Evolutionary conservation across 371 early-diverging fungal genomes (phyloP), one percentile per base, ranked within the genome.

Genomic region (Conidiobolus incongruus): DNA sequence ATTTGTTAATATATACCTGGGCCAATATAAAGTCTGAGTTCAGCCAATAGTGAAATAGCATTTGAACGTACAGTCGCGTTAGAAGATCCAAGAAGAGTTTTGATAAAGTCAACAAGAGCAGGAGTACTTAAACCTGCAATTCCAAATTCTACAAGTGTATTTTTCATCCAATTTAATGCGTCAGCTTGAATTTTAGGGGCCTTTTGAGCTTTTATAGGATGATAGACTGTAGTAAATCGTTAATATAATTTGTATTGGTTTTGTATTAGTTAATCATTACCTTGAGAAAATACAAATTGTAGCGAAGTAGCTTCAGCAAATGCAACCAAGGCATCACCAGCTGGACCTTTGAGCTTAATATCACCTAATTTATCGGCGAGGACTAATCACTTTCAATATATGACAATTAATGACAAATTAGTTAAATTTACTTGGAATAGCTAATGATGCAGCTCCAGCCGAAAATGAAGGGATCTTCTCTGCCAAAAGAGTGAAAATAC

Each of bases 321-420:
- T 1, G 62, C 59, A 10, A 65, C 65, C 53, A 93, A 54, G 38
- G 80, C 77, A 17, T 80, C 82, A 5, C 74, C 75, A 0, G 89
- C 84, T 0, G 73, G 65, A 21, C 75, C 78, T 50, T 88, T 90
- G 21, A 90, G 60, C 53, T 94, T 94, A 49, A 84, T 77, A 48
- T 94, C 95, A n/a, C 91, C 85, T 20, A 94, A 62, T 55, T 90
- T 92, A 47, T 91, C 95, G 0, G 70, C 76, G 35, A 88, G 59
- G 1, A 65, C 77, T 70, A 53, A 24, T 3, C 2, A 15, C 8
- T 16, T 10, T 10, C 3, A 20, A 8, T 16, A 17, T 37, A 37
- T 2, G 19, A 15, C 10, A 11, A 19, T 4, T 16, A 20, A 3
- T 4, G 6, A 11, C 4, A 37, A 16, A n/a, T n/a, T n/a, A 37